A percentile compares a stretch with the other conserved stretches of the same genome.
Evolutionary conservation across 768 basidiomycete species (phyloP).

Genomic region (Tulasnella sp.): DNA sequence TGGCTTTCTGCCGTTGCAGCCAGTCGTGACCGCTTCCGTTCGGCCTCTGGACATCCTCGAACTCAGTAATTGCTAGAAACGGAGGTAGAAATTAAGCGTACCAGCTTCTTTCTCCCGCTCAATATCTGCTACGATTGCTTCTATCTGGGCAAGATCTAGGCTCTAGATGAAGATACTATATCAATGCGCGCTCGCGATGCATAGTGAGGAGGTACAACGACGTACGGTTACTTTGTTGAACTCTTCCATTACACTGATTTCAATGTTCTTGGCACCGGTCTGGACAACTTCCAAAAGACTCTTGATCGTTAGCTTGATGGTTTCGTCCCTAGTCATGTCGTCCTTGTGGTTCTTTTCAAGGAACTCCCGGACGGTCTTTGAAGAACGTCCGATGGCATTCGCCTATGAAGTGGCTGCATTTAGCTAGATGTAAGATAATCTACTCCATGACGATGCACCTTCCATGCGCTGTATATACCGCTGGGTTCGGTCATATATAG

Average conservation of each 20-base stretch:
- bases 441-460: slow-evolving; percentile 39
- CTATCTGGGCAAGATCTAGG: slow-evolving; percentile 76
- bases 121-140: slow-evolving; percentile 83
- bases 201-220: slow-evolving; percentile 3
- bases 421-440: background rate
- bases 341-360: slow-evolving; percentile 97
- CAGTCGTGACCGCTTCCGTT: slow-evolving; percentile 79
- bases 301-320: slow-evolving; percentile 91
- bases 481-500: slow-evolving; percentile 96
- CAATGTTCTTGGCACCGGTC: slow-evolving; percentile 99
- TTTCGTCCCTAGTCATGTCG: slow-evolving; percentile 75
- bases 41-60: slow-evolving; percentile 57
- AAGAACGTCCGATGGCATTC: slow-evolving; percentile 94
- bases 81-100: slow-evolving; percentile 20
- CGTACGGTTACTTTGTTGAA: slow-evolving; percentile 86
- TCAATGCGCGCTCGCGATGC: background rate
- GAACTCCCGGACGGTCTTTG: slow-evolving; percentile 97
- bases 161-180: slow-evolving; percentile 40
- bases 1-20: slow-evolving; percentile 88
- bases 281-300: slow-evolving; percentile 95
- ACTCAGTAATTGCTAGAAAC: background rate
- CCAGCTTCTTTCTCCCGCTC: slow-evolving; percentile 96
- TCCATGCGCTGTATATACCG: slow-evolving; percentile 98
- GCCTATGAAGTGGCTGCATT: slow-evolving; percentile 40
- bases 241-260: slow-evolving; percentile 94